phyloP scores from a whole-genome alignment of 2,329 filamentous ascomycete species.

The Neoarthrinium moseri region DNA sequence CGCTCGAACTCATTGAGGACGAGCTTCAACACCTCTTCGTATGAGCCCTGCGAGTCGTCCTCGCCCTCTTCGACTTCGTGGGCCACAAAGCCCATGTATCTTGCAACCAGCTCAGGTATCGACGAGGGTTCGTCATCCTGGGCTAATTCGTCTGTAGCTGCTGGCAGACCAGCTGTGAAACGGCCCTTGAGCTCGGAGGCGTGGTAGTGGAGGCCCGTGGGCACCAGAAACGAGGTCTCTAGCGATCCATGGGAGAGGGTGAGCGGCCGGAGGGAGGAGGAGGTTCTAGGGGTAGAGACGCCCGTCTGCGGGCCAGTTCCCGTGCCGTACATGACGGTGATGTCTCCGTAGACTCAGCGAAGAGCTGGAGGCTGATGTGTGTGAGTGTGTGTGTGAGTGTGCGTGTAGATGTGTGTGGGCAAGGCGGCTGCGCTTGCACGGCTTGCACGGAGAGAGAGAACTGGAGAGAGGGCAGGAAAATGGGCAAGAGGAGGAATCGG shows the following conservation, averaged over 20 bases:
- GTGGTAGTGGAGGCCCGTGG: slow-evolving; percentile 93
- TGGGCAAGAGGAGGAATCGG: slow-evolving; percentile 1
- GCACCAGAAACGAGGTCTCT: slow-evolving; percentile 93
- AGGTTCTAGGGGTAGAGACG: slow-evolving; percentile 93
- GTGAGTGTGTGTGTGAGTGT: too few species aligned
- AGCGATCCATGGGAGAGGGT: slow-evolving; percentile 90
- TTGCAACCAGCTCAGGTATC: slow-evolving; percentile 83
- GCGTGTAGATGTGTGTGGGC: slow-evolving; percentile 10
- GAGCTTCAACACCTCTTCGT: slow-evolving; percentile 89
- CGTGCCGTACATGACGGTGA: slow-evolving; percentile 73
- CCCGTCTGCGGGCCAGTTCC: slow-evolving; percentile 86
- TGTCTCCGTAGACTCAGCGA: slow-evolving; percentile 37
- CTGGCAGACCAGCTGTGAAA: slow-evolving; percentile 81
- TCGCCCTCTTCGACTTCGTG: slow-evolving; percentile 89
- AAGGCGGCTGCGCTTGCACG: neutral
- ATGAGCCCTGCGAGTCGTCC: slow-evolving; percentile 83
- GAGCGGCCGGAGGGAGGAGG: slow-evolving; percentile 86
- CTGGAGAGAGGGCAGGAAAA: slow-evolving; percentile 15
- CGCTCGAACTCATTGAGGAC: slow-evolving; percentile 96
- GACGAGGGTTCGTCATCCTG: slow-evolving; percentile 99
- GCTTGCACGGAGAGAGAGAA: neutral
- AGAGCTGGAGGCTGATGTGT: slow-evolving; percentile 33
- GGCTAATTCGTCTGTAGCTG: slow-evolving; percentile 93
- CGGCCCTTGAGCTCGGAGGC: slow-evolving; percentile 91
- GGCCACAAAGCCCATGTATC: slow-evolving; percentile 90